phyloP scores from a whole-genome alignment of 1,139 yeast species.

The Debaryomyces sp. region DNA sequence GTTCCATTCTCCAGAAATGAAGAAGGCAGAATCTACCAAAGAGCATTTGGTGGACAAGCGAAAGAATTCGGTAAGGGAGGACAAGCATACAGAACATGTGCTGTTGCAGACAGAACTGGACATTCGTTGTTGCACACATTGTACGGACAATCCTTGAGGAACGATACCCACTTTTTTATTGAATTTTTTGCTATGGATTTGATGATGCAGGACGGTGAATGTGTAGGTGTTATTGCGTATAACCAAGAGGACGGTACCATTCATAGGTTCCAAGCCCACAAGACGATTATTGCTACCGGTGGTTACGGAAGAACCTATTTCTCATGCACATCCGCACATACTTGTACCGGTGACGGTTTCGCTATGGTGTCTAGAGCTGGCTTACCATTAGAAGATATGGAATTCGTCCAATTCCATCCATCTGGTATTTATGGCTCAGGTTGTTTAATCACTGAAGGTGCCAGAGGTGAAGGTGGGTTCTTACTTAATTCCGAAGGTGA shows the following conservation, averaged over 20 bases:
- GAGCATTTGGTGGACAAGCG: conserved; percentile 99
- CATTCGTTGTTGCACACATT: conserved; percentile 95
- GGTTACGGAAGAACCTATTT: conserved; percentile 99
- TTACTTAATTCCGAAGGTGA: conserved; percentile 96
- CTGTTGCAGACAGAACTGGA: conserved; percentile 99
- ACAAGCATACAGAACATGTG: conserved; percentile 99
- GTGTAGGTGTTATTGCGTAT: conserved; percentile 96
- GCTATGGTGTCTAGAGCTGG: conserved; percentile 99
- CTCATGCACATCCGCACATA: conserved; percentile 98
- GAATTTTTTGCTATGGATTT: conserved; percentile 96
- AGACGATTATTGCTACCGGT: conserved; percentile 96
- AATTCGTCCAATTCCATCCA: conserved; percentile 98
- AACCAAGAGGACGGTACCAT: conserved; percentile 99
- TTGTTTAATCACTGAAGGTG: conserved; percentile 98
- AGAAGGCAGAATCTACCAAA: conserved; percentile 95
- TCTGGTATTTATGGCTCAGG: conserved; percentile 99
- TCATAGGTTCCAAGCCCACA: conserved; percentile 96
- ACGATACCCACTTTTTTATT: conserved; percentile 96
- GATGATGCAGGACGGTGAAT: conserved; percentile 92
- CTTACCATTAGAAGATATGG: conserved; percentile 95
- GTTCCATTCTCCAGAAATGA: conserved; percentile 98
- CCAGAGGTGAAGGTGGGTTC: conserved; percentile 99
- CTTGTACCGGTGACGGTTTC: conserved; percentile 99
- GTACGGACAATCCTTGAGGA: conserved; percentile 95
- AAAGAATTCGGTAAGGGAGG: conserved; percentile 97